Evolutionary conservation across 306 rosid species (phyloP).

Genomic region (Quercus agrifolia): DNA sequence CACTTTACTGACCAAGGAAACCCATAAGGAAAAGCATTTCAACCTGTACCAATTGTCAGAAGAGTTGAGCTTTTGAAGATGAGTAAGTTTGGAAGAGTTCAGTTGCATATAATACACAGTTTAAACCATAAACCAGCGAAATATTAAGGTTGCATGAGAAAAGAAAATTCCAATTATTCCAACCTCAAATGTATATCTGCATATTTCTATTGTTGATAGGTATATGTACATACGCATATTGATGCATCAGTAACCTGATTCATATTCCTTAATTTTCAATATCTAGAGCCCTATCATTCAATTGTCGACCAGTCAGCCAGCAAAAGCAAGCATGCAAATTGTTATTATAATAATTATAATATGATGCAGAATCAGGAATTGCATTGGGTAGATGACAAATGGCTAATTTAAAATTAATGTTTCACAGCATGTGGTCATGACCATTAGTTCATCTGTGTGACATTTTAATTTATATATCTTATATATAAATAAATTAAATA

Average conservation of each 20-base stretch:
- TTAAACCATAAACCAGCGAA: not conserved
- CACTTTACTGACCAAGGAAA: slow-evolving; percentile 14
- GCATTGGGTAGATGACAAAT: not conserved
- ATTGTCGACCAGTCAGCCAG: not conserved
- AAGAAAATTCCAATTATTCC: not conserved
- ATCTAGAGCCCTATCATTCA: not conserved
- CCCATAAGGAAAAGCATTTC: not conserved
- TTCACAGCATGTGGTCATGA: not conserved
- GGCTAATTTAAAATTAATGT: not conserved
- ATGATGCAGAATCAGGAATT: not conserved
- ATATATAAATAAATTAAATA: no score
- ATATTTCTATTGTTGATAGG: no score
- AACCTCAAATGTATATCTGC: not conserved
- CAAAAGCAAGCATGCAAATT: not conserved
- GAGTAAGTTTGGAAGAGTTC: not conserved
- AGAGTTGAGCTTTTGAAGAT: not conserved
- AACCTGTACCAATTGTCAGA: not conserved
- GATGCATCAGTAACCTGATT: not conserved
- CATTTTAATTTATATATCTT: not conserved
- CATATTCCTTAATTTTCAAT: not conserved
- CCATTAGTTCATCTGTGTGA: not conserved
- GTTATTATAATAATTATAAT: not conserved
- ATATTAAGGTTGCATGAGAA: not conserved
- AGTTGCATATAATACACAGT: not conserved
- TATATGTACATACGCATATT: no score